phyloP scores from a whole-genome alignment of 805 yeast genomes.

The Priceomyces medius region DNA sequence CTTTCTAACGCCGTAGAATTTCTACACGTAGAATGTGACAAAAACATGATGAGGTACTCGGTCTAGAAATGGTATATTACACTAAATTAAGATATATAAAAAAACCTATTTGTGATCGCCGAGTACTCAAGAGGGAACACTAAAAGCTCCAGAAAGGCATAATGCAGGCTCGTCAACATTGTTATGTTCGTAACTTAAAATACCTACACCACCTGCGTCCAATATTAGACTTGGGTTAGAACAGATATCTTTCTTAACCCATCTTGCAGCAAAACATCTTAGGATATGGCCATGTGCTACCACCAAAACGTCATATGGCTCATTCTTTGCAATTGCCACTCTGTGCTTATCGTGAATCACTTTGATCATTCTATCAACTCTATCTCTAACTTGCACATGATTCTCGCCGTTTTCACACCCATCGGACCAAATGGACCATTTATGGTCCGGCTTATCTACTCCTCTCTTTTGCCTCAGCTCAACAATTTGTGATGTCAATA shows the following conservation, averaged over 20 bases:
- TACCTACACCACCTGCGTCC: conserved; percentile 96
- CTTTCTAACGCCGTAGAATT: too few relatives aligned
- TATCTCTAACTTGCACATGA: conserved; percentile 59
- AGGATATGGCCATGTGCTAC: conserved; percentile 94
- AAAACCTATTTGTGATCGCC: too few relatives aligned
- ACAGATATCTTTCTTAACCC: conserved; percentile 65
- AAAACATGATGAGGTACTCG: too few relatives aligned
- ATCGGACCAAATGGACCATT: conserved; percentile 85
- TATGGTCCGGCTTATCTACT: conserved; percentile 34
- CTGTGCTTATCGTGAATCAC: conserved; percentile 62
- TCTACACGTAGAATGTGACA: too few relatives aligned
- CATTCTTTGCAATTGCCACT: conserved; percentile 48
- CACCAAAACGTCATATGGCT: conserved; percentile 70
- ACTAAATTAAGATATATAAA: too few relatives aligned
- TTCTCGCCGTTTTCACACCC: conserved; percentile 93
- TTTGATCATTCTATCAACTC: conserved; percentile 70
- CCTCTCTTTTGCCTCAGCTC: conserved; percentile 61
- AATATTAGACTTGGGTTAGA: conserved; percentile 77
- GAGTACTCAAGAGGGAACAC: too few relatives aligned
- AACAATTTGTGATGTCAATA: conserved; percentile 63
- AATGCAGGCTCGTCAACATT: conserved; percentile 85
- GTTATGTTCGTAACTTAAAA: conserved; percentile 84
- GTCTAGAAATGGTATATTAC: too few relatives aligned
- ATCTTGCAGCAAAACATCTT: conserved; percentile 84
- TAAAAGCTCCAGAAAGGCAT: conserved; percentile 78